Percentiles rank a stretch among this genome's conserved stretches.
phyloP scores from a whole-genome alignment of 1,139 yeast genomes.

The Geotrichum histeridarum region DNA sequence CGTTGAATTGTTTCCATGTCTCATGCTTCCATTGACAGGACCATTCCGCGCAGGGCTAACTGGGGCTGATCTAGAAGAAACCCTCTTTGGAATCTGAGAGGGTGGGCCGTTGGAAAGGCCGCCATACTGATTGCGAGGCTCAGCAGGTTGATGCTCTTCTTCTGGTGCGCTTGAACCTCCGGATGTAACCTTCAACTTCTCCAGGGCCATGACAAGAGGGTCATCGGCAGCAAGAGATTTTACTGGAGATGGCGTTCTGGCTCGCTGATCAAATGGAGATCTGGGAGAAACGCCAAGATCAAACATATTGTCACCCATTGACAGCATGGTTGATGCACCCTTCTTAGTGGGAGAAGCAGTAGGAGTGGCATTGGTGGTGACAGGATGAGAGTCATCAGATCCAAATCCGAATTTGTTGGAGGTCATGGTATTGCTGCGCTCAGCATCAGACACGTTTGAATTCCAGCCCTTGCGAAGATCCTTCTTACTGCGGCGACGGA shows the following conservation, averaged over 20 bases:
- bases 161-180: slow-evolving; percentile 3
- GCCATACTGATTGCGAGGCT: slow-evolving; percentile 16
- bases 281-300: slow-evolving; percentile 31
- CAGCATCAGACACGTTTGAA: slow-evolving; percentile 17
- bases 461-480: slow-evolving; percentile 31
- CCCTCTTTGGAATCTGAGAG: slow-evolving; percentile 16
- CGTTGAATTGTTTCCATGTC: slow-evolving; percentile 4
- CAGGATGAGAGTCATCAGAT: background rate
- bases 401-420: slow-evolving; percentile 3
- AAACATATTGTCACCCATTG: slow-evolving; percentile 33
- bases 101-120: slow-evolving; percentile 16
- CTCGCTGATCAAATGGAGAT: slow-evolving; percentile 22
- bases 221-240: slow-evolving; percentile 36
- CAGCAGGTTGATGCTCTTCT: background rate
- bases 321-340: slow-evolving; percentile 14
- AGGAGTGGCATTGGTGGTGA: slow-evolving; percentile 21
- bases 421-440: slow-evolving; percentile 10
- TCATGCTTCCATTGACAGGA: background rate
- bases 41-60: slow-evolving; percentile 15
- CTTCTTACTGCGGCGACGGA: slow-evolving; percentile 34
- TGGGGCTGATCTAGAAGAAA: slow-evolving; percentile 20
- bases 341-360: slow-evolving; percentile 22
- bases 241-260: slow-evolving; percentile 27
- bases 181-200: slow-evolving; percentile 49
- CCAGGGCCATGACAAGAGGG: slow-evolving; percentile 55